phyloP scores from a whole-genome alignment of 495 filamentous ascomycete genomes.

The Jackrogersella multiformis region DNA sequence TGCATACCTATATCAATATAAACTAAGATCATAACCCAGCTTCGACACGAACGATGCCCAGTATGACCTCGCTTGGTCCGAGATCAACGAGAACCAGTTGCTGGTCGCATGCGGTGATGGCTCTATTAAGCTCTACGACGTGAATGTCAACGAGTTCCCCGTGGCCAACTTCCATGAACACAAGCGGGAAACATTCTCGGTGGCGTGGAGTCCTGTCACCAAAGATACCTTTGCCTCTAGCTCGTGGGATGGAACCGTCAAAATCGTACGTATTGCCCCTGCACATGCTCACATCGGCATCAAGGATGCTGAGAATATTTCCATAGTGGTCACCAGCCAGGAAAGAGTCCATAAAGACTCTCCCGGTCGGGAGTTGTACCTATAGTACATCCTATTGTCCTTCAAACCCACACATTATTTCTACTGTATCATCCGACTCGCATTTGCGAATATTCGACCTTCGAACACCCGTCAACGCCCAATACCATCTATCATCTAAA shows the following conservation, averaged over 20 bases:
- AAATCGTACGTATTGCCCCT: constrained; percentile 65
- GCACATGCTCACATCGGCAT: not conserved
- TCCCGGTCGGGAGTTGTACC: constrained; percentile 90
- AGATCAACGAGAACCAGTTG: constrained; percentile 93
- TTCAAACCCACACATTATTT: constrained; percentile 78
- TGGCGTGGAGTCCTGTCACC: constrained; percentile 89
- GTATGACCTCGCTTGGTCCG: constrained; percentile 93
- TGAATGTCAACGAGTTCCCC: constrained; percentile 78
- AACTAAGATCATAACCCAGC: constrained; percentile 50
- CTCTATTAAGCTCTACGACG: constrained; percentile 92
- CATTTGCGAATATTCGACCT: constrained; percentile 90
- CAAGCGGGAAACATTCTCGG: constrained; percentile 87
- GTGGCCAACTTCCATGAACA: constrained; percentile 91
- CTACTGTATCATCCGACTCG: constrained; percentile 83
- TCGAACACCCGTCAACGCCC: constrained; percentile 78
- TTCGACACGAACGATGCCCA: constrained; percentile 97
- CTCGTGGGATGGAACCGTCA: constrained; percentile 94
- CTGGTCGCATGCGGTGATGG: constrained; percentile 89
- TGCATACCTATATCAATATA: not conserved
- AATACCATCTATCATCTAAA: constrained; percentile 79
- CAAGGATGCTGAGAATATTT: constrained; percentile 17
- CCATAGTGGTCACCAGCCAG: constrained; percentile 78
- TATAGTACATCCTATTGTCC: constrained; percentile 87
- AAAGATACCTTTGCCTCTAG: constrained; percentile 89
- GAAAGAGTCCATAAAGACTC: constrained; percentile 75